Evolutionary conservation across 768 basidiomycete genomes (phyloP).

Genomic region (Brasilioporus rufonigricans): DNA sequence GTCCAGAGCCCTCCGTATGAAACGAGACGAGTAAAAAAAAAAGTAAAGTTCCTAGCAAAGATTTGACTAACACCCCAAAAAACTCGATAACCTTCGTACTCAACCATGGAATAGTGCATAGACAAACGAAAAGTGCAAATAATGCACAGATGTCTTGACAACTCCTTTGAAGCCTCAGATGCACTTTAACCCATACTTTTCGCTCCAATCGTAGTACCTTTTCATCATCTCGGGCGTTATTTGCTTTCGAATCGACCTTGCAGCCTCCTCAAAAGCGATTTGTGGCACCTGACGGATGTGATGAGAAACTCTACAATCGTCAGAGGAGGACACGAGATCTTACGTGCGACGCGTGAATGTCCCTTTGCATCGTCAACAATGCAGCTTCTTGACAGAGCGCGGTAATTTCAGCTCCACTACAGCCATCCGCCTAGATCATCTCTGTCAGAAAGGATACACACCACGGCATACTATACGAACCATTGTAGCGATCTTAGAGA

Average conservation of each 20-base stretch:
- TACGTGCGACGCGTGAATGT: slow-evolving; percentile 77
- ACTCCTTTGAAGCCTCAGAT: not conserved
- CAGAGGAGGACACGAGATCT: slow-evolving; percentile 27
- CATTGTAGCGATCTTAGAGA: slow-evolving; percentile 64
- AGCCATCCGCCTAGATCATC: slow-evolving; percentile 75
- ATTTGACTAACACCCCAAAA: too few relatives aligned
- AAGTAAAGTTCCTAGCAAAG: too few relatives aligned
- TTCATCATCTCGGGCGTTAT: slow-evolving; percentile 80
- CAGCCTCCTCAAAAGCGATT: slow-evolving; percentile 70
- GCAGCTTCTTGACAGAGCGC: slow-evolving; percentile 97
- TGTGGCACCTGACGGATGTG: slow-evolving; percentile 60
- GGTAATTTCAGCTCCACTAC: slow-evolving; percentile 92
- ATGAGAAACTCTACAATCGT: not conserved
- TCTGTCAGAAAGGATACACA: slow-evolving; percentile 3
- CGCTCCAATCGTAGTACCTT: slow-evolving; percentile 73
- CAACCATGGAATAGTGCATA: too few relatives aligned
- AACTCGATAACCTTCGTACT: too few relatives aligned
- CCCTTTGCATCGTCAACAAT: slow-evolving; percentile 82
- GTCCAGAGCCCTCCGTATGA: too few relatives aligned
- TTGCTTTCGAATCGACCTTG: slow-evolving; percentile 67
- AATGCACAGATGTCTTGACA: not conserved
- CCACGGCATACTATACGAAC: slow-evolving; percentile 37
- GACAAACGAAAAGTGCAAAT: too few relatives aligned
- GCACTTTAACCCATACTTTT: slow-evolving; percentile 23
- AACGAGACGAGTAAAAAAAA: too few relatives aligned